Evolutionary conservation across 805 yeast genomes (phyloP), one percentile per base, ranked within the genome.

Genomic region (Candida maris): DNA sequence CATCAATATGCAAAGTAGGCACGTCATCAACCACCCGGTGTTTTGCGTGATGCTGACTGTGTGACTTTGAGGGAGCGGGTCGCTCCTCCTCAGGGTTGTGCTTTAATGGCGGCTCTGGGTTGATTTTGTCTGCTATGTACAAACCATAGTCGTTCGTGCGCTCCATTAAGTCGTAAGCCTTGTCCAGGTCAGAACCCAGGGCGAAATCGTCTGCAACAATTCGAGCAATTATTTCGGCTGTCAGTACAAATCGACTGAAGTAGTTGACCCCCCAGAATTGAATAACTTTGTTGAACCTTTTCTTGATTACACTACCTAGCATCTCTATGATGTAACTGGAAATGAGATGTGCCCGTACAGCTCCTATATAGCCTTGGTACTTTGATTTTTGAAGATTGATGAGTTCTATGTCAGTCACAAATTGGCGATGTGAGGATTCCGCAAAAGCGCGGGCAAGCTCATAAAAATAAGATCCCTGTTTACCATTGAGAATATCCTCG

Each of bases 311-410:
- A 1, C 47, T 35, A 17, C 54, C 52, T 35, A 57, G 68, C 9
- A 49, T 42, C 2, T 54, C 50, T n/a, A 58, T 39, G 12, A 82
- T 70, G 27, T 63, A 45, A 19, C 61, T 51, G 1, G 81, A 70
- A 1, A 81, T 66, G 12, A 63, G 53, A 37, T 69, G 60, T 44
- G 81, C 84, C 37, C 89, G 62, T 42, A 65, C 67, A 22, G 73
- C 54, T 0, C 89, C 91, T 42, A 71, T 70, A 49, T 69, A 82
- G 0, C 91, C 89, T 19, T 77, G 77, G 48, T 71, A 78, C 22
- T 55, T 49, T 12, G 56, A 45, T 58, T 78, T 68, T 14, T 73
- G 67, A 7, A 77, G 48, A 12, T 61, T 62, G 44, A 70, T 61
- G 18, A 76, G 61, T 35, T 75, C 81, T 17, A 58, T 52, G 19